Conservation (phyloP, 2,329 filamentous ascomycete species). For the Whalleya microplaca region DNA sequence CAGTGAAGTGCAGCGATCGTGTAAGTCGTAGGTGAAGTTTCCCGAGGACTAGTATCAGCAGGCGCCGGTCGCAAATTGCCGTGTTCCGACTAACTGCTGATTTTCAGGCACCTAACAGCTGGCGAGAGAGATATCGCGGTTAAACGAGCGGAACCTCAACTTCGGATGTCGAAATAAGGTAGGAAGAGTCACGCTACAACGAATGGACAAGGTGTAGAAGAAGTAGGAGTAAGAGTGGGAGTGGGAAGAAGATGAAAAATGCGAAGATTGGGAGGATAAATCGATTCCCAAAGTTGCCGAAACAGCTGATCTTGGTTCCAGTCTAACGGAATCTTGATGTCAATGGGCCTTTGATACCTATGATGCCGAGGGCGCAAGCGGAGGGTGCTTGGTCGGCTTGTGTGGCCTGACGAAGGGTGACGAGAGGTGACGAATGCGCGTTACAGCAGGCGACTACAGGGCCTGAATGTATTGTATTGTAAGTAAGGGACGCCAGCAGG, state of each 20-base stretch:
- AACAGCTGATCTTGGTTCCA: slow-evolving; percentile 20
- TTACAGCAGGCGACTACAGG: too few relatives aligned
- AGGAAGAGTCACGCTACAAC: neutral
- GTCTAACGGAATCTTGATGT: slow-evolving; percentile 15
- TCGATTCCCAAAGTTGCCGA: neutral
- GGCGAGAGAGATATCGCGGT: neutral
- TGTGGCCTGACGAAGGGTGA: slow-evolving; percentile 24
- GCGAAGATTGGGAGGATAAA: slow-evolving; percentile 8
- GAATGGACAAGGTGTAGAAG: neutral
- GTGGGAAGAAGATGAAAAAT: slow-evolving; percentile 1
- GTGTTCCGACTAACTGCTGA: neutral
- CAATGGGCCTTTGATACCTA: neutral
- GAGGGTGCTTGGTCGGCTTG: neutral
- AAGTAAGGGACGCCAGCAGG: too few relatives aligned
- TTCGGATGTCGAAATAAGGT: neutral
- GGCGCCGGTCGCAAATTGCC: neutral
- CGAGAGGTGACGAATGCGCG: slow-evolving; percentile 14
- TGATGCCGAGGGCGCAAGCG: neutral
- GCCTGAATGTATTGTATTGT: too few relatives aligned
- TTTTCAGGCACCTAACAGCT: neutral
- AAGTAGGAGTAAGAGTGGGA: neutral
- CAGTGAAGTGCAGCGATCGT: slow-evolving; percentile 5
- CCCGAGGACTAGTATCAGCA: neutral
- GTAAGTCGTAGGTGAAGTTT: neutral
- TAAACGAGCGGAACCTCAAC: neutral